Percentiles rank a stretch among this genome's conserved stretches.
These are phyloP conservation scores for Trichoderma hamatum DNA, from an alignment of 2,329 filamentous ascomycete genomes.

Conservation along the genomic window DNA sequence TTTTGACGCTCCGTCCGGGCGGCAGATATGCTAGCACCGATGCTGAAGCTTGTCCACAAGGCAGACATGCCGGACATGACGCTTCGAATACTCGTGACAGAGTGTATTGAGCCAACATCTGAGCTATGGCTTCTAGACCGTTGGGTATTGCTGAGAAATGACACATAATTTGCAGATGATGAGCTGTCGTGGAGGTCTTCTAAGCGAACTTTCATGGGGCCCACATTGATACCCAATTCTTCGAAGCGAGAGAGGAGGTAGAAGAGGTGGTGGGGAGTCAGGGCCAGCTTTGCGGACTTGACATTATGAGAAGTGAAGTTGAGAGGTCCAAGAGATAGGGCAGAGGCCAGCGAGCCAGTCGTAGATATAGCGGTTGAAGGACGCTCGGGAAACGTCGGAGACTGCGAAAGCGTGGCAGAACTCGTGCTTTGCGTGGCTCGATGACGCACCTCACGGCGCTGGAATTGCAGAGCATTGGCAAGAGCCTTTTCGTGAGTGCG, in stretches of 20 bases:
- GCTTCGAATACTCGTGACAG: constrained; percentile 93
- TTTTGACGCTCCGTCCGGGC: constrained; percentile 90
- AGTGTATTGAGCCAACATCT: constrained; percentile 89
- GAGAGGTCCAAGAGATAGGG: constrained; percentile 82
- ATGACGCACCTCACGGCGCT: constrained; percentile 73
- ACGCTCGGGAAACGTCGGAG: constrained; percentile 62
- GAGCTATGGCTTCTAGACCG: constrained; percentile 76
- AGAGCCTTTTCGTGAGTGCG: constrained; percentile 96
- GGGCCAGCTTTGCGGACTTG: constrained; percentile 87
- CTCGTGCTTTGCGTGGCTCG: constrained; percentile 67
- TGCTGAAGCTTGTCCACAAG: constrained; percentile 85
- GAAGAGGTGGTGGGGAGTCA: constrained; percentile 96
- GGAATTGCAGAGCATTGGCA: constrained; percentile 88
- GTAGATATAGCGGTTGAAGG: constrained; percentile 70
- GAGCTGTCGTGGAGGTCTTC: constrained; percentile 92
- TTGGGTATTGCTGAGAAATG: constrained; percentile 80
- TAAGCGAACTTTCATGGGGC: constrained; percentile 92
- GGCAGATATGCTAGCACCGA: constrained; percentile 76
- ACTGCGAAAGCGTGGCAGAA: constrained; percentile 57
- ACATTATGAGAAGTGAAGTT: constrained; percentile 82
- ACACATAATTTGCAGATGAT: constrained; percentile 89
- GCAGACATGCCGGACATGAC: constrained; percentile 97
- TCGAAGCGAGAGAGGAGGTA: constrained; percentile 95
- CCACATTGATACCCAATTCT: constrained; percentile 85
- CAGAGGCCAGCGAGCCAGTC: constrained; percentile 75